Evolutionary conservation across 2,329 filamentous ascomycete genomes (phyloP).

Genomic region (Leptographium flavum): DNA sequence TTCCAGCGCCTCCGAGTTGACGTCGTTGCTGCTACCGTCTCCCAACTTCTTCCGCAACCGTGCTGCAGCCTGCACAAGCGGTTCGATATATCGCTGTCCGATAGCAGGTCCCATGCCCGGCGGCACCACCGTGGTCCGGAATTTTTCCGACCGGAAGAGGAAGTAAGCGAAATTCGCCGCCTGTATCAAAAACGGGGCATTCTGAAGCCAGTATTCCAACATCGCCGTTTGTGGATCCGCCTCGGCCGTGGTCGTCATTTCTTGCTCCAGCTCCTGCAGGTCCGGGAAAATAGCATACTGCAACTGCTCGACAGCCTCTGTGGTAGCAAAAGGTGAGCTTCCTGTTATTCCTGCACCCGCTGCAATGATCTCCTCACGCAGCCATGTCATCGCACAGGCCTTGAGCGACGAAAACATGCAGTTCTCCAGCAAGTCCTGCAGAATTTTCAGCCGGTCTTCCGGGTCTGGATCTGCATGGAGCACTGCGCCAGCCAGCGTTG

Average conservation of each 20-base stretch:
- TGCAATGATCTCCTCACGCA: conserved; percentile 45
- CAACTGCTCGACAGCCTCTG: conserved; percentile 42
- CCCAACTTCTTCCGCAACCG: conserved; percentile 3
- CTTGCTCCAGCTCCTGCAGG: conserved; percentile 30
- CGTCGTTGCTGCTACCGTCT: background rate
- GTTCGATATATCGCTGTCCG: conserved; percentile 42
- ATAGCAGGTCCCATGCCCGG: conserved; percentile 41
- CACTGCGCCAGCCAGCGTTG: conserved; percentile 34
- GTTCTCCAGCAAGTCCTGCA: conserved; percentile 51
- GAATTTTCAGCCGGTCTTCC: conserved; percentile 42
- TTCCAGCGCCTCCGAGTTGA: background rate
- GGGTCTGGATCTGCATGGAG: conserved; percentile 47
- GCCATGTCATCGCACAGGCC: conserved; percentile 47
- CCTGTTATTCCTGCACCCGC: conserved; percentile 9
- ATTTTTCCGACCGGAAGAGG: conserved; percentile 29
- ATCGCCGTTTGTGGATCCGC: conserved; percentile 20
- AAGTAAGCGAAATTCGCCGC: conserved; percentile 48
- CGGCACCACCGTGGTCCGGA: conserved; percentile 32
- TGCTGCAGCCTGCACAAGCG: conserved; percentile 27
- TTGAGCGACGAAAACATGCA: conserved; percentile 49
- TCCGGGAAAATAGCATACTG: conserved; percentile 49
- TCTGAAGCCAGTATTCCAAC: conserved; percentile 35
- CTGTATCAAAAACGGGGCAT: conserved; percentile 41
- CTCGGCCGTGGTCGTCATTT: conserved; percentile 12
- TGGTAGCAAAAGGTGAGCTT: conserved; percentile 28